A percentile compares a stretch with the other conserved stretches of the same genome.
Conservation (phyloP, 257 asterid genomes). For the Scutellaria galericulata region DNA sequence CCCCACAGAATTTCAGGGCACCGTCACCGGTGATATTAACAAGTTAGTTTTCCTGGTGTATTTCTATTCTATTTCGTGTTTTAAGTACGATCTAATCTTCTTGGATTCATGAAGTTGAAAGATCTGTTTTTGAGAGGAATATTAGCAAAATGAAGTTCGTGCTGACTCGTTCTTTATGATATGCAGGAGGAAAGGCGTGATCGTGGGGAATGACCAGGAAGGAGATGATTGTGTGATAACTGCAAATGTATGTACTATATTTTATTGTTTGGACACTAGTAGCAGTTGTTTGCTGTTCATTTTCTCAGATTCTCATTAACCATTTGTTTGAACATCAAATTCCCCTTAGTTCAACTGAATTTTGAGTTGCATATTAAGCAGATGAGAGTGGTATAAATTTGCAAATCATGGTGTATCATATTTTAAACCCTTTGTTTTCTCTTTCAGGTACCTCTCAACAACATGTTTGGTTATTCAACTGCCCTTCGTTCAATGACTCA, state of each 20-base stretch:
- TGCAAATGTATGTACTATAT: conserved; percentile 67
- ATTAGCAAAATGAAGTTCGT: neutral
- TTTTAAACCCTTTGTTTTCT: neutral
- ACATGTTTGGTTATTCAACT: conserved; percentile 98
- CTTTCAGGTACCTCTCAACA: conserved; percentile 95
- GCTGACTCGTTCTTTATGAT: conserved; percentile 28
- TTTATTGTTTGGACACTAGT: conserved; percentile 5
- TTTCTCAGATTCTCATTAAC: neutral
- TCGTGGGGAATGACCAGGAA: conserved; percentile 95
- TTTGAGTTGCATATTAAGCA: neutral
- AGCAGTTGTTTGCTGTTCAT: conserved; percentile 13
- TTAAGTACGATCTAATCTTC: neutral
- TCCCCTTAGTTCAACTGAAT: neutral
- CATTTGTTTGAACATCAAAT: neutral
- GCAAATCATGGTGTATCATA: neutral
- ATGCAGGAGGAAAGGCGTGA: conserved; percentile 93
- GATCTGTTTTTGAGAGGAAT: conserved; percentile 24
- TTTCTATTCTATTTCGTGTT: conserved; percentile 7
- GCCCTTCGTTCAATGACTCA: conserved; percentile 99
- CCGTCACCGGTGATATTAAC: conserved; percentile 93
- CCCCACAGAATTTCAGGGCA: conserved; percentile 93
- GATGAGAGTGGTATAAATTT: conserved; percentile 2
- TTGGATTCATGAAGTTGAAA: neutral
- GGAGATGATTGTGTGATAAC: conserved; percentile 85
- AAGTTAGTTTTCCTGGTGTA: conserved; percentile 56